Base-by-base conservation (phyloP, 2,329 filamentous ascomycete species). In the Fusarium oligoseptatum region DNA sequence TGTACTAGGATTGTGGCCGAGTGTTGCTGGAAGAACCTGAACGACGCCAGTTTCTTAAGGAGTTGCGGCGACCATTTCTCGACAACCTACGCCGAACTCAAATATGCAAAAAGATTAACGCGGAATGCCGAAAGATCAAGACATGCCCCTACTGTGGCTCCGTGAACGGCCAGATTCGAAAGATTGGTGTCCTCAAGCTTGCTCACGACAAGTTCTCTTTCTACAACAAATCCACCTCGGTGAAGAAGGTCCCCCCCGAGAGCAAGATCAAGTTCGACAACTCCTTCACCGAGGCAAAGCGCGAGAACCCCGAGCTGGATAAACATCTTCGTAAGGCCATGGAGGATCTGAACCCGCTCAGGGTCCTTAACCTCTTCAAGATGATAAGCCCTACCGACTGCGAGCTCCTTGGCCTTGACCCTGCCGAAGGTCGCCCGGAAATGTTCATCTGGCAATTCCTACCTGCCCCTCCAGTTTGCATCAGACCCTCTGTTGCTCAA, bases 391-490 rank as follows among this genome's bases (percentile, higher is more conserved):
- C 93, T 3, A 90, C 91, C 9, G 97, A 99, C 82, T 98, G 96
- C 81, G 95, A 98, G 82, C 88, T 99, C 24, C 87, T 99, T 1
- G 96, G 96, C 6, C 90, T 99, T 78, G 92, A 98, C 79, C 94
- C 95, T 1, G 88, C 90, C 15, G 95, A 98, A 77, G 95, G 95
- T 12, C 90, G 95, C 20, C 97, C 97, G 0, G 97, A 99, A 81
- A 97, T 97, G 92, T 97, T 98, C 82, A 91, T 99, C 52, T 99
- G 97, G 97, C 95, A 98, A 80, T 97, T 95, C 79, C 89, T 99
- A 39, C 97, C 97, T 1, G 96, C 96, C 1, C 96, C 97, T 1
- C 97, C 97, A 0, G 94, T 98, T 7, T 97, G 95, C 76, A 97
- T 99, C 78, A 90, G 97, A 68, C 97, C 97, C 0, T 98, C 95